Evolutionary conservation across 306 rosid genomes (phyloP), one percentile per base, ranked within the genome.

Genomic region (Vicia sativa): DNA sequence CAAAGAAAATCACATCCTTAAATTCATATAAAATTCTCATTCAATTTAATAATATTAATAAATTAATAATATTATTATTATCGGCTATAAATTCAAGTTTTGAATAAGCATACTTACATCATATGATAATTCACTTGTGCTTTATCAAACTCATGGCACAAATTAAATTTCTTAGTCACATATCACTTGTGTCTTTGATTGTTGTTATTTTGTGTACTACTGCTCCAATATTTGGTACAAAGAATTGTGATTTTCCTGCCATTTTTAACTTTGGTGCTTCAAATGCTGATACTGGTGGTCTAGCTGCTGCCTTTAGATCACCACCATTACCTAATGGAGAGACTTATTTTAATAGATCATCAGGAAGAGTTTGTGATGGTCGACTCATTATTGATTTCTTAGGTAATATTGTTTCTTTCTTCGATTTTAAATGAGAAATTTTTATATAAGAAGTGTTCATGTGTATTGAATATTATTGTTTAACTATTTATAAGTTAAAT

Each of bases 191-290:
- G 52, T 8, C 35, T 63, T 26, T 11, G 28, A 12, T 62, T 5
- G 16, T 64, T 13, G 26, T 64, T 28, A 39, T 64, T 28, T 64
- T 64, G 9, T 38, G 10, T 9, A 6, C 39, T n/a, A 16, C 3
- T 3, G 5, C 11, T 5, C 14, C 69, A 50, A 12, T 18, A 42
- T 7, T 37, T 67, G 72, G 42, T 41, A 11, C 9, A 16, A 14
- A 73, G 38, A 46, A n/a, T 11, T 82, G 78, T 19, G 18, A 19
- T 13, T 83, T 83, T 72, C 83, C 87, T 0, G 88, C 95, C 23
- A 74, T 83, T 38, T 81, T 85, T 34, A 81, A 81, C 68, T 85
- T 85, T 11, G 90, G 88, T 9, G 86, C 70, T 73, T 85, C 85
- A 3, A 83, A 83, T 31, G 79, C 86, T 0, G 93, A 87, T 6